phyloP scores from a whole-genome alignment of 208 protist genomes.

The Borovskyia barvae region DNA sequence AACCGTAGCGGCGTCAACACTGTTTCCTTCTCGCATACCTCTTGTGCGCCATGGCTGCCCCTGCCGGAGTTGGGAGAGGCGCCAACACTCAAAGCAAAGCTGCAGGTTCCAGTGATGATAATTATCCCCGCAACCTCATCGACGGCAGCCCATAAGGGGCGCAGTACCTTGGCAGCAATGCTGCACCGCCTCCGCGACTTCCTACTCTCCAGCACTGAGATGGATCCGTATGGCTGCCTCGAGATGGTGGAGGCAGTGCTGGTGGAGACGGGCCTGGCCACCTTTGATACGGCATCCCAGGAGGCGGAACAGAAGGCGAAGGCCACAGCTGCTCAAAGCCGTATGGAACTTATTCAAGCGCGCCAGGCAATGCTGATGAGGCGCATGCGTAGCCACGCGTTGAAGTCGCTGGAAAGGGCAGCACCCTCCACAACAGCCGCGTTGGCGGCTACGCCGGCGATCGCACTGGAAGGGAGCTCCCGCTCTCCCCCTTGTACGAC shows the following conservation, averaged over 20 bases:
- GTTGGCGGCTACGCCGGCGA: not conserved
- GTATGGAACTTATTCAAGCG: constrained; percentile 54
- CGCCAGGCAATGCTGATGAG: constrained; percentile 60
- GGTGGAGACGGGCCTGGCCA: constrained; percentile 28
- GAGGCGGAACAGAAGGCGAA: constrained; percentile 18
- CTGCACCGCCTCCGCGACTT: constrained; percentile 45
- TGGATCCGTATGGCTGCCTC: constrained; percentile 48
- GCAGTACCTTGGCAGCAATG: constrained; percentile 24
- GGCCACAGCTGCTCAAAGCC: constrained; percentile 26
- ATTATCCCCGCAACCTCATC: not conserved
- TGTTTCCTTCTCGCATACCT: constrained; percentile 29
- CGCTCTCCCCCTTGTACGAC: too few relatives aligned
- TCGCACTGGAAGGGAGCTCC: not conserved
- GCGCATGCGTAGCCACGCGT: constrained; percentile 44
- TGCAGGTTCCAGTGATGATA: constrained; percentile 27
- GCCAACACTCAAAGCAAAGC: constrained; percentile 45
- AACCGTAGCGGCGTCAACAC: constrained; percentile 14
- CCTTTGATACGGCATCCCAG: constrained; percentile 17
- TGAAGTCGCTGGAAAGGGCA: constrained; percentile 13
- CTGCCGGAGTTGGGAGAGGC: constrained; percentile 32
- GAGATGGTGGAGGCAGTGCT: constrained; percentile 62
- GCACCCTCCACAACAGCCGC: not conserved
- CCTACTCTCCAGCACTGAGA: constrained; percentile 21
- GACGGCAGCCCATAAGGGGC: not conserved
- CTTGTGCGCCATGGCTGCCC: constrained; percentile 29